Evolutionary conservation across 352 stramenopile genomes (phyloP).

Genomic region (Globisporangium solare): DNA sequence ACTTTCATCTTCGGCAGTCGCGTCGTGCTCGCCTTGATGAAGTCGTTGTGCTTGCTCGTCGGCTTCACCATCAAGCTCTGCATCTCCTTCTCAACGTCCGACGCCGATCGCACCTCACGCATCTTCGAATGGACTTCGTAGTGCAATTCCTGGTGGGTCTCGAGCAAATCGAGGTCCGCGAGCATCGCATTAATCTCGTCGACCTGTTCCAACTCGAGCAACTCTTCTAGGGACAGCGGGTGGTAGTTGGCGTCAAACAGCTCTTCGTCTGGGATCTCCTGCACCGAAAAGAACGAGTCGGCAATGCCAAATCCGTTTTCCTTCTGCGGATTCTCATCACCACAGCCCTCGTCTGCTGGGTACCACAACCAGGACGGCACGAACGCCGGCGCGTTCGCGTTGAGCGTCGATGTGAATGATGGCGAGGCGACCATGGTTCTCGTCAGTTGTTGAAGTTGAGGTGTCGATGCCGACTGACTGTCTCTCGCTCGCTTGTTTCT

Average conservation of each 20-base stretch:
- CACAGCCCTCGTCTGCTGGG: constrained; percentile 57
- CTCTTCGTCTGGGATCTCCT: constrained; percentile 71
- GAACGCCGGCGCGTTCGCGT: constrained; percentile 53
- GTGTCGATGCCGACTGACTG: not conserved
- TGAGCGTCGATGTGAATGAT: constrained; percentile 35
- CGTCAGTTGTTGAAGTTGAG: too few species aligned
- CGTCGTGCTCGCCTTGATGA: constrained; percentile 21
- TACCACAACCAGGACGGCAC: constrained; percentile 56
- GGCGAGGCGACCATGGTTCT: constrained; percentile 33
- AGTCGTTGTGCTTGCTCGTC: constrained; percentile 34
- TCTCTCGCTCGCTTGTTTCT: constrained; percentile 3
- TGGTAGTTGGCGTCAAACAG: constrained; percentile 67
- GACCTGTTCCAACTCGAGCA: constrained; percentile 68
- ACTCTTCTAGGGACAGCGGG: constrained; percentile 50
- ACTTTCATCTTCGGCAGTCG: constrained; percentile 34
- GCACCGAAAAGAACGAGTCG: constrained; percentile 38
- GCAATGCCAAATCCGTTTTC: constrained; percentile 63
- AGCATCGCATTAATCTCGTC: constrained; percentile 79
- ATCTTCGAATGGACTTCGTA: constrained; percentile 8
- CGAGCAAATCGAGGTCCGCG: constrained; percentile 73
- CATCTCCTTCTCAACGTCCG: constrained; percentile 45
- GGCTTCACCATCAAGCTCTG: constrained; percentile 53
- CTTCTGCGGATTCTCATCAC: constrained; percentile 41
- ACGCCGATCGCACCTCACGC: constrained; percentile 17
- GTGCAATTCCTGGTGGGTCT: constrained; percentile 58